Conservation (phyloP, 2,329 filamentous ascomycete genomes). For the Pestalotiopsis sp. region DNA sequence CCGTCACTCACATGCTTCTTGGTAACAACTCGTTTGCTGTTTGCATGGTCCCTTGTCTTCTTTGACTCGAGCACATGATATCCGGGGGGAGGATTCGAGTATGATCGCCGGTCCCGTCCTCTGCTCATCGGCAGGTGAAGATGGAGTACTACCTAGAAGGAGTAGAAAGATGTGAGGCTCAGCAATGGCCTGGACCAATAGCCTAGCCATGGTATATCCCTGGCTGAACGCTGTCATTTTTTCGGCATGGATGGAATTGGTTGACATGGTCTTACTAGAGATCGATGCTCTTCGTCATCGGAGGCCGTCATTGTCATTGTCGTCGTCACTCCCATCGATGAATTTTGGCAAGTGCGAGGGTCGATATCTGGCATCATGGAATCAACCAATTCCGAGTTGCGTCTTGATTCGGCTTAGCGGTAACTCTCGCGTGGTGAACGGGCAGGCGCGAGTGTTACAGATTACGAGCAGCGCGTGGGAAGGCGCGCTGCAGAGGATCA, state of each 20-base stretch:
- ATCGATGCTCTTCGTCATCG: too few relatives aligned
- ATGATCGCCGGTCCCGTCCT: not conserved
- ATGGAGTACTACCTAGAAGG: not conserved
- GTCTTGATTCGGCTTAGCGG: not conserved
- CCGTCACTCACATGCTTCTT: constrained; percentile 4
- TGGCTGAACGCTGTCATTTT: not conserved
- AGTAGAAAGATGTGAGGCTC: not conserved
- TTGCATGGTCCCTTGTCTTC: not conserved
- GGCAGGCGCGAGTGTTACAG: constrained; percentile 12
- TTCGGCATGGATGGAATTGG: too few relatives aligned
- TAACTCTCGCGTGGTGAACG: constrained; percentile 11
- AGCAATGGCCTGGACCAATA: not conserved
- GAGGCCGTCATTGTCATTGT: too few relatives aligned
- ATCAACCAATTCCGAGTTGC: too few relatives aligned
- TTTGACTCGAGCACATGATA: not conserved
- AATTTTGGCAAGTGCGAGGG: too few relatives aligned
- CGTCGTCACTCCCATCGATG: too few relatives aligned
- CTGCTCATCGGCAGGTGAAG: not conserved
- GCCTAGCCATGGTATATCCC: not conserved
- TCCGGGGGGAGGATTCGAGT: not conserved
- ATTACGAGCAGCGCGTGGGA: constrained; percentile 10
- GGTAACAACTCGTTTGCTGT: not conserved
- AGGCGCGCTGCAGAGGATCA: not conserved
- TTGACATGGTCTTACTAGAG: too few relatives aligned
- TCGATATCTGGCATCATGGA: too few relatives aligned